These are phyloP conservation scores for Pleurotus ostreatus DNA, from an alignment of 768 basidiomycete genomes.

Conservation along the genomic window DNA sequence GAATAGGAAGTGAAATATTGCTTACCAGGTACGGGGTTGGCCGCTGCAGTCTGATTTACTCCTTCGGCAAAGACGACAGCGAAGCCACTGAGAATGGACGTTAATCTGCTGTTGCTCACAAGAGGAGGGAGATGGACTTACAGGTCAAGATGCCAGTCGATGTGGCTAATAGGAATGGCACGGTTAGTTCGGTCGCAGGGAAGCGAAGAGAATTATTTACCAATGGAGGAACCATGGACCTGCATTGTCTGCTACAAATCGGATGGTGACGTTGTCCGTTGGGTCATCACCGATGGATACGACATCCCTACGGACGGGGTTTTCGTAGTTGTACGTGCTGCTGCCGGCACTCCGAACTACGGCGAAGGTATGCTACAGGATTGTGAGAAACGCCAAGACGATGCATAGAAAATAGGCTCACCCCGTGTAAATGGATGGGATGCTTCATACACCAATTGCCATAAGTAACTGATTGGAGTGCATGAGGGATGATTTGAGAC, in stretches of 20 bases:
- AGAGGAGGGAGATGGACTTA: constrained; percentile 12
- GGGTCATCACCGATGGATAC: constrained; percentile 26
- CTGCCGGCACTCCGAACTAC: constrained; percentile 40
- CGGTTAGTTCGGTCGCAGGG: neutral
- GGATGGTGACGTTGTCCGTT: constrained; percentile 46
- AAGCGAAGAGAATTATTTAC: constrained; percentile 15
- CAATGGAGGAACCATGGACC: constrained; percentile 58
- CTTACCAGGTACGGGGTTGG: constrained; percentile 4
- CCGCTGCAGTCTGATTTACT: constrained; percentile 9
- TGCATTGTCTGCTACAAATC: constrained; percentile 65
- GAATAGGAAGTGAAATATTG: too few species aligned
- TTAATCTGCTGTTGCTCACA: neutral
- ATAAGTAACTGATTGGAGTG: neutral
- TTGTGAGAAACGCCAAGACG: constrained; percentile 11
- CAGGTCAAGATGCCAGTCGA: constrained; percentile 40
- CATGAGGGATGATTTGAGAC: neutral
- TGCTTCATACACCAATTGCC: constrained; percentile 21
- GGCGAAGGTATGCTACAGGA: constrained; percentile 29
- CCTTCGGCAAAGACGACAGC: constrained; percentile 32
- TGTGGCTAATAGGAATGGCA: constrained; percentile 23
- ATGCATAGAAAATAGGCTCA: constrained; percentile 18
- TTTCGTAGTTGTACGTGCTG: constrained; percentile 35
- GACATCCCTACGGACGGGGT: constrained; percentile 53
- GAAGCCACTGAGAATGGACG: constrained; percentile 21
- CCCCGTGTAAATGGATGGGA: constrained; percentile 46